phyloP scores from a whole-genome alignment of 1,284 basidiomycete species.

The Ceratobasidium sp. region DNA sequence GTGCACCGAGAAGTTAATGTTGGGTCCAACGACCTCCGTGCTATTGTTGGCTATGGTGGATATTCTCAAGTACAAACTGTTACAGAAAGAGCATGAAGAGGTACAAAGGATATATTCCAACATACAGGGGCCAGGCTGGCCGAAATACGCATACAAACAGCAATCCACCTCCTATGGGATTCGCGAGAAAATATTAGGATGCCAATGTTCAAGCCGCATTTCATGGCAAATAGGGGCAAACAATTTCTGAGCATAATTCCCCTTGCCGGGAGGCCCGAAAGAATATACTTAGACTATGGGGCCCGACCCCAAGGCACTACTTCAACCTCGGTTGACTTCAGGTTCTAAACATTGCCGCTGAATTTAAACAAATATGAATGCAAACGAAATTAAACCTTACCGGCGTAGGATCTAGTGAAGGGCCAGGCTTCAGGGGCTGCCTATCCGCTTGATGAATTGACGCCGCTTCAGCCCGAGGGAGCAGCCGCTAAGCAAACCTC shows the following conservation, averaged over 20 bases:
- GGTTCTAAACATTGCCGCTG: neutral
- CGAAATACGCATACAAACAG: too few species aligned
- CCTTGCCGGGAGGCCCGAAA: neutral
- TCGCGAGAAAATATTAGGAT: too few species aligned
- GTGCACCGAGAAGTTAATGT: too few species aligned
- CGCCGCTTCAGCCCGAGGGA: neutral
- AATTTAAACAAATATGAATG: neutral
- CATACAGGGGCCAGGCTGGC: too few species aligned
- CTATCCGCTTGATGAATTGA: neutral
- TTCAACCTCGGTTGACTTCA: conserved; percentile 2
- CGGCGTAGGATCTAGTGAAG: conserved; percentile 4
- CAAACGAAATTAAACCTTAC: neutral
- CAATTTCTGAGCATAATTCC: neutral
- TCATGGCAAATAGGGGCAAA: neutral
- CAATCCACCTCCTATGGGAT: too few species aligned
- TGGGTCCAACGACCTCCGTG: too few species aligned
- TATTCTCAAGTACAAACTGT: too few species aligned
- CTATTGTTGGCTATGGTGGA: too few species aligned
- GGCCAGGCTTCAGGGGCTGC: neutral
- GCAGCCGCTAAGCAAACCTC: neutral
- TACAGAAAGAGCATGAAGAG: too few species aligned
- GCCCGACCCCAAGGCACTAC: conserved; percentile 5
- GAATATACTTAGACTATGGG: neutral
- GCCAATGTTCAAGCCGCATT: too few species aligned
- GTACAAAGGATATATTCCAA: too few species aligned